Evolutionary conservation across 2,329 filamentous ascomycete species (phyloP), one percentile per base, ranked within the genome.

Genomic region (Dactylellina parvicollis): DNA sequence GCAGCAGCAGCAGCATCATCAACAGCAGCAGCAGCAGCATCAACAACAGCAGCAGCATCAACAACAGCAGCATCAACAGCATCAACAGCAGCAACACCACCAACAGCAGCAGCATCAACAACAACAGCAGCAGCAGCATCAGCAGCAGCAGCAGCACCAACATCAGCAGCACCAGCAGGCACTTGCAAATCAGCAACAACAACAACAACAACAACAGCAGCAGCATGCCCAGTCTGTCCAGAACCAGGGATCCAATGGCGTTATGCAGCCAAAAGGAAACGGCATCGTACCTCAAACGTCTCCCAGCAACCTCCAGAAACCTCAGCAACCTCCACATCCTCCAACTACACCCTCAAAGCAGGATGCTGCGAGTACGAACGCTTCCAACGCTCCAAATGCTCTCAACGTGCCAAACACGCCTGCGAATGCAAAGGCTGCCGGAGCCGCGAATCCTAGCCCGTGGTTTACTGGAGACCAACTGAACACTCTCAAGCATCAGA

Each of bases 391-490:
- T 44, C 66, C 75, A n/a, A 61, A 55, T 24, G 3, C 14, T 2
- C 16, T 14, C 2, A 55, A 55, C 24, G 46, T 12, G 44, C 66
- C 75, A 16, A 55, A 75, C 7, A 57, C 76, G 32, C 70, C 76
- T 14, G 77, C 70, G 9, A 78, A 79, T 26, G 80, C 81, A 64
- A 78, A 77, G 34, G 49, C 54, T n/a, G 24, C 50, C 28, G 70
- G 36, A 78, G 78, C 54, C 65, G 78, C 73, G 72, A 61, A 72
- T 52, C 57, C 65, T 61, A 56, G 72, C 59, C 40, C 71, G 5
- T 74, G 56, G 74, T 93, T 96, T 79, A 89, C 88, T 10, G 86
- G 86, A 22, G 90, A 95, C 65, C 95, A 99, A 80, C 83, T 96
- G 47, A 85, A 86, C 22, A 87, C 91, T 44, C 83, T 99, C 8